Evolutionary conservation across 164 flowering plant genomes (phyloP), one percentile per base, ranked within the genome.

Genomic region (Platanus orientalis): DNA sequence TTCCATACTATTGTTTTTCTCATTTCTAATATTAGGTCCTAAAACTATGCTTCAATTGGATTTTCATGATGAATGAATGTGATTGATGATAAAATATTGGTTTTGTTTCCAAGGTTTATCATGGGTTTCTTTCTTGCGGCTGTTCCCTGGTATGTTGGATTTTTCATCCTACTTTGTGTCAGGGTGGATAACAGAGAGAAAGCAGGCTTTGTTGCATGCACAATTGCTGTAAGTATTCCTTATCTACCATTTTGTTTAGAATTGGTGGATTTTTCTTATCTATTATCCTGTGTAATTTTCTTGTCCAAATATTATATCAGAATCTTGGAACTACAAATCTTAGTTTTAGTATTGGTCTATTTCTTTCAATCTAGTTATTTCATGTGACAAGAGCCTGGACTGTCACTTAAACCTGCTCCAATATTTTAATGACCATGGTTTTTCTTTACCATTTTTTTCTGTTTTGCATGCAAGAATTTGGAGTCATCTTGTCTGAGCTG

Each of bases 81-180:
- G 4, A 25, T 29, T 12, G 36, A 21, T n/a, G 12, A 32, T 24
- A n/a, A 34, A 44, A 52, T 24, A 28, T 13, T 59, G 7, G 11
- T 40, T 21, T 7, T 19, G 54, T 60, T 65, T 74, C 39, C 53
- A 39, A 90, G 96, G 89, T 91, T 88, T 69, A 69, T 91, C 16
- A 34, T 61, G 44, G 97, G 96, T 52, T 91, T 91, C 86, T 78
- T 88, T 62, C 63, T 81, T 66, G 91, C 85, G 58, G 86, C 84
- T 36, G 63, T 88, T 60, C 97, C 97, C 10, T 91, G 97, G 97
- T 91, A 88, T 51, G 20, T 88, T 64, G 97, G 96, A 50, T 80
- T 90, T 53, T 69, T 87, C 54, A 50, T 91, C 30, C 61, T 91
- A 30, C 73, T 87, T 20, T 88, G 71, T 67, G 81, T 64, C 36